These are phyloP conservation scores for Ustilago loliicola DNA, from an alignment of 1,284 basidiomycete genomes.

Conservation along the genomic window DNA sequence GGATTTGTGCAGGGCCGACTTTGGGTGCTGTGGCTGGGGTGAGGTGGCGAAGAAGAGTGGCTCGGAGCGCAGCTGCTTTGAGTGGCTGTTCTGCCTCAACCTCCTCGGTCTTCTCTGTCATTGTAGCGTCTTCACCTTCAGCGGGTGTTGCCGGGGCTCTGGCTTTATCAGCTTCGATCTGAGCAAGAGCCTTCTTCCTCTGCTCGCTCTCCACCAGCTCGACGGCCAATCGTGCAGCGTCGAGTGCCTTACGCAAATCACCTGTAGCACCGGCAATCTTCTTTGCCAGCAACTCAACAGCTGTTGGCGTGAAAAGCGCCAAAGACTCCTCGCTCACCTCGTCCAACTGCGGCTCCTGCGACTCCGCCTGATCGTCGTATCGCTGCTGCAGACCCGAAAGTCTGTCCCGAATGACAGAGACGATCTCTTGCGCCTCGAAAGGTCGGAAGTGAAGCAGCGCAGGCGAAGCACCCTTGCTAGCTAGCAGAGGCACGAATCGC, in stretches of 20 bases:
- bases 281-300: slow-evolving; percentile 71
- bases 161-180: slow-evolving; percentile 24
- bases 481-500: slow-evolving; percentile 64
- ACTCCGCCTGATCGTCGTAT: slow-evolving; percentile 31
- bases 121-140: background rate
- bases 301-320: slow-evolving; percentile 69
- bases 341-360: background rate
- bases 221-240: slow-evolving; percentile 69
- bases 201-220: slow-evolving; percentile 69
- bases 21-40: slow-evolving; percentile 60
- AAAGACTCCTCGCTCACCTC: slow-evolving; percentile 25
- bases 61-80: slow-evolving; percentile 16
- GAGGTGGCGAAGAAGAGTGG: slow-evolving; percentile 45
- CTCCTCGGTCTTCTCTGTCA: slow-evolving; percentile 1
- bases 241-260: slow-evolving; percentile 71
- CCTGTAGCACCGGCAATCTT: slow-evolving; percentile 71
- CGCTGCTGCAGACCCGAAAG: slow-evolving; percentile 60
- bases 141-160: slow-evolving; percentile 2
- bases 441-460: slow-evolving; percentile 71
- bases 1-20: slow-evolving; percentile 66
- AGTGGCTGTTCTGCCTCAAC: slow-evolving; percentile 8
- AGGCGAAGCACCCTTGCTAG: slow-evolving; percentile 65
- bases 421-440: slow-evolving; percentile 70
- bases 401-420: slow-evolving; percentile 68
- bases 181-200: slow-evolving; percentile 45